Conservation (phyloP, 2,329 filamentous ascomycete species). For the Claviceps capensis region DNA sequence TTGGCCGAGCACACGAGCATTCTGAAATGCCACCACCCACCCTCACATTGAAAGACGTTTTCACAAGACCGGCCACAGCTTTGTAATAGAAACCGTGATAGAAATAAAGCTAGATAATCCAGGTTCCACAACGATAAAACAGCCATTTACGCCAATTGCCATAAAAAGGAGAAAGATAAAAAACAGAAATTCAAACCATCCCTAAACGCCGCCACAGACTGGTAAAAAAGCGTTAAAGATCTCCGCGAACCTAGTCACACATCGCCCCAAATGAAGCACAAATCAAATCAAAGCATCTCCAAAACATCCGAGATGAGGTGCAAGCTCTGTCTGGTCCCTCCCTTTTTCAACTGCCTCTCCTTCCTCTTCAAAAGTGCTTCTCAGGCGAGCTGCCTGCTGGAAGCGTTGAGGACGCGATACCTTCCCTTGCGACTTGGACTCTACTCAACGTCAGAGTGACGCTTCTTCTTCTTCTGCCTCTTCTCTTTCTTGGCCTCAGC, state of each 20-base stretch:
- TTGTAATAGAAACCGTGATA: not conserved
- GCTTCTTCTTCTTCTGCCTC: slow-evolving; percentile 37
- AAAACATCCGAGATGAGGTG: slow-evolving; percentile 9
- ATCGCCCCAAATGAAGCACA: slow-evolving; percentile 10
- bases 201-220: slow-evolving; percentile 21
- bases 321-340: slow-evolving; percentile 3
- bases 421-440: slow-evolving; percentile 1
- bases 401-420: not conserved
- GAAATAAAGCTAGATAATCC: not conserved
- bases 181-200: slow-evolving; percentile 11
- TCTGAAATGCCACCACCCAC: no score
- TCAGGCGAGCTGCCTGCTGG: not conserved
- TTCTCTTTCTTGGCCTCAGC: slow-evolving; percentile 45
- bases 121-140: slow-evolving; percentile 2
- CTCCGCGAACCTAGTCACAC: not conserved
- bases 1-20: no score
- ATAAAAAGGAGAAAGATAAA: not conserved
- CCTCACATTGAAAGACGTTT: no score
- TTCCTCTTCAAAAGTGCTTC: no score
- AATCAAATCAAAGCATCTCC: slow-evolving; percentile 16
- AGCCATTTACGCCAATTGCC: slow-evolving; percentile 20
- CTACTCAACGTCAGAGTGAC: slow-evolving; percentile 17
- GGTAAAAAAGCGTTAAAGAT: slow-evolving; percentile 11
- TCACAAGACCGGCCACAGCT: no score
- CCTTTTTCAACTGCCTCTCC: not conserved